Conservation (phyloP, 208 protist genomes). For the Phytomonas francai region DNA sequence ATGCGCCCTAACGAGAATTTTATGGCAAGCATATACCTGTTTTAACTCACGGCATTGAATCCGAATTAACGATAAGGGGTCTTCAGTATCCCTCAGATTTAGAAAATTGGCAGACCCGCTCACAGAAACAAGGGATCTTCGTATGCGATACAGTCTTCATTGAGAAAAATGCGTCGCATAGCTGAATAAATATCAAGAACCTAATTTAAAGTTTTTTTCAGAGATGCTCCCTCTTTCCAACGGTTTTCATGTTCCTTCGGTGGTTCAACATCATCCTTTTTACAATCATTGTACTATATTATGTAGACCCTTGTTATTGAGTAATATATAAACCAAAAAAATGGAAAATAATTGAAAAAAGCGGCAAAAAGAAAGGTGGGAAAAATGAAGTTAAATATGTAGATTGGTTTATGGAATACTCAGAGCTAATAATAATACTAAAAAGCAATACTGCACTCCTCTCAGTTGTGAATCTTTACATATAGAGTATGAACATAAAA, state of each 20-base stretch:
- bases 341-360: constrained; percentile 7
- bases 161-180: neutral
- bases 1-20: neutral
- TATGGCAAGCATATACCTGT: neutral
- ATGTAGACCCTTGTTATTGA: neutral
- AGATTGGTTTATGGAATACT: neutral
- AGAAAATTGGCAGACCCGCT: no score
- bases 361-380: constrained; percentile 1
- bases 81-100: no score
- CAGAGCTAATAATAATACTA: neutral
- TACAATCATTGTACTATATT: neutral
- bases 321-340: neutral
- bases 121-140: neutral
- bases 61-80: neutral
- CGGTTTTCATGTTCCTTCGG: constrained; percentile 7
- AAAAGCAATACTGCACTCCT: neutral
- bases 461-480: neutral
- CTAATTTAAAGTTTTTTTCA: constrained; percentile 7
- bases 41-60: neutral
- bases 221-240: neutral
- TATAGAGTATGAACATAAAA: constrained; percentile 3
- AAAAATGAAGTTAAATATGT: constrained; percentile 8
- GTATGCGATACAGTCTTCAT: neutral
- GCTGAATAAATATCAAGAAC: neutral
- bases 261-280: neutral